Evolutionary conservation across 306 rosid genomes (phyloP).

Genomic region (Quercus ilex): DNA sequence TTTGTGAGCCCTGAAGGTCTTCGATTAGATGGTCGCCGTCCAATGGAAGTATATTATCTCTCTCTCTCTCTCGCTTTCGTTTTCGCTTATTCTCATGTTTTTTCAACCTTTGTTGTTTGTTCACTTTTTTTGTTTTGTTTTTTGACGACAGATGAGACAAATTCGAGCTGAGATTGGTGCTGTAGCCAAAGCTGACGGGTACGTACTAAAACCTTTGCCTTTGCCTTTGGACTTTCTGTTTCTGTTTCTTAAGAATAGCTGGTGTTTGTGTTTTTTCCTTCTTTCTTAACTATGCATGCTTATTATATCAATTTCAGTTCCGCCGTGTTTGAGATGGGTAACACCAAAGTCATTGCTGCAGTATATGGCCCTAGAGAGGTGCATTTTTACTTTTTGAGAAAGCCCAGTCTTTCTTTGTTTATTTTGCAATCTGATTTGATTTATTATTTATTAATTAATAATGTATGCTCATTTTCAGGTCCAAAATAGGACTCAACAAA

Average conservation of each 20-base stretch:
- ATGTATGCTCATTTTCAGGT: conserved; percentile 42
- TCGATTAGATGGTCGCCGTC: conserved; percentile 87
- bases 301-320: conserved; percentile 41
- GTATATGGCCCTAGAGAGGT: conserved; percentile 94
- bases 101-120: not conserved
- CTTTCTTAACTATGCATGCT: no score
- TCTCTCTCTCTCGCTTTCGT: no score
- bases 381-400: no score
- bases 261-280: no score
- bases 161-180: conserved; percentile 84
- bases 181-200: conserved; percentile 82
- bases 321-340: conserved; percentile 89
- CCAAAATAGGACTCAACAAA: conserved; percentile 73
- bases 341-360: conserved; percentile 88
- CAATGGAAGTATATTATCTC: conserved; percentile 37
- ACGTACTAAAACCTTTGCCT: conserved; percentile 17
- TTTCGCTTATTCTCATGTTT: not conserved
- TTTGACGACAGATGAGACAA: conserved; percentile 66
- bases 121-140: not conserved
- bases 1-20: conserved; percentile 91
- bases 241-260: not conserved
- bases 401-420: no score
- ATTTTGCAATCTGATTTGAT: not conserved
- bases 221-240: not conserved
- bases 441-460: not conserved